A percentile compares a stretch with the other conserved stretches of the same genome.
These are phyloP conservation scores for Trypanosoma melophagium DNA, from an alignment of 208 protist genomes.

Conservation along the genomic window DNA sequence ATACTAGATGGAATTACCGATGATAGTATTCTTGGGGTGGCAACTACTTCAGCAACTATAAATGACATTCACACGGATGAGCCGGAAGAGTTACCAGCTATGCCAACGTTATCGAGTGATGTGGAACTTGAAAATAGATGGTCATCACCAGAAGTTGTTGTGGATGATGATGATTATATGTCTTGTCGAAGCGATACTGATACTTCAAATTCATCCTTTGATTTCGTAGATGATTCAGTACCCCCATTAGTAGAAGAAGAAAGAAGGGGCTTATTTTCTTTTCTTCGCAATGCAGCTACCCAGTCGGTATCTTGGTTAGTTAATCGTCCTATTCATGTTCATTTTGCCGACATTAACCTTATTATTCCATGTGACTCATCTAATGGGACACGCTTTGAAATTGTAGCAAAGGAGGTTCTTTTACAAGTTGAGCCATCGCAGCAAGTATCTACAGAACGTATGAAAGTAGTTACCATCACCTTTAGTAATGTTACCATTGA, in stretches of 20 bases:
- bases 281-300: slow-evolving; percentile 37
- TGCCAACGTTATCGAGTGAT: not conserved
- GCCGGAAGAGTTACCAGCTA: not conserved
- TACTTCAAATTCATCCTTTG: slow-evolving; percentile 23
- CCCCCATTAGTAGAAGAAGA: not conserved
- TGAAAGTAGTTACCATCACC: slow-evolving; percentile 44
- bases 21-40: slow-evolving; percentile 50
- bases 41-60: not conserved
- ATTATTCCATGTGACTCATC: slow-evolving; percentile 46
- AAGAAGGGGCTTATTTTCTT: slow-evolving; percentile 43
- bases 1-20: slow-evolving; percentile 55
- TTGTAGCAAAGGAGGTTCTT: slow-evolving; percentile 36
- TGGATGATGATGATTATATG: slow-evolving; percentile 54
- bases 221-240: slow-evolving; percentile 3
- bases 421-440: slow-evolving; percentile 51
- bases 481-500: slow-evolving; percentile 27
- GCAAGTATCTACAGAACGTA: slow-evolving; percentile 31
- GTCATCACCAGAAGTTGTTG: slow-evolving; percentile 1
- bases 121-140: not conserved
- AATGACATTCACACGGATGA: slow-evolving; percentile 2
- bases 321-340: slow-evolving; percentile 57
- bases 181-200: slow-evolving; percentile 71
- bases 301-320: slow-evolving; percentile 68
- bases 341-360: slow-evolving; percentile 40
- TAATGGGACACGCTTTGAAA: slow-evolving; percentile 39